These are phyloP conservation scores for Inga oerstediana DNA, from an alignment of 306 rosid genomes.

Conservation along the genomic window DNA sequence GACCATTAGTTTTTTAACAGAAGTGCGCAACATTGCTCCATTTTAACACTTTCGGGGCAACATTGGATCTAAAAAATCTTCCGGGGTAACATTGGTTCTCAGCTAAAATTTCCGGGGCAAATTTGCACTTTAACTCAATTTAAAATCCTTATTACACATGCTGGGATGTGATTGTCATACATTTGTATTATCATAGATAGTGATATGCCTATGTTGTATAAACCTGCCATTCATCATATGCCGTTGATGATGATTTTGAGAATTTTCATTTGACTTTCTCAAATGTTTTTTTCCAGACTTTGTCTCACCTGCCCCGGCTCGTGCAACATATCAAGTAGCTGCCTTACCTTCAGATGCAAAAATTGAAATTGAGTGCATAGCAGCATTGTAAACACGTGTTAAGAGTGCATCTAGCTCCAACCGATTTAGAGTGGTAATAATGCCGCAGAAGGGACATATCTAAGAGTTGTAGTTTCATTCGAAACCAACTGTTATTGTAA, in stretches of 20 bases:
- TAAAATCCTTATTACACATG: not conserved
- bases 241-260: conserved; percentile 2
- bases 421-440: conserved; percentile 36
- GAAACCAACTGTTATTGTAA: too few relatives aligned
- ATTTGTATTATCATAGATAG: not conserved
- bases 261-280: conserved; percentile 9
- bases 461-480: too few relatives aligned
- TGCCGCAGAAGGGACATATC: not conserved
- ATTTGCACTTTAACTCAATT: too few relatives aligned
- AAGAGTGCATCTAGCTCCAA: not conserved
- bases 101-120: too few relatives aligned
- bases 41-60: too few relatives aligned
- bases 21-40: too few relatives aligned
- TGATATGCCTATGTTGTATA: not conserved
- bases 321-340: conserved; percentile 89
- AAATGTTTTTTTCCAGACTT: conserved; percentile 56
- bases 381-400: conserved; percentile 49
- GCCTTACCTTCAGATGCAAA: conserved; percentile 90
- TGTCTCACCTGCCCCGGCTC: conserved; percentile 84
- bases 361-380: conserved; percentile 95
- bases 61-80: too few relatives aligned
- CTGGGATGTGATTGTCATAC: not conserved
- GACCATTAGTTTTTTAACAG: too few relatives aligned
- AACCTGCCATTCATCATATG: not conserved
- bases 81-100: too few relatives aligned